Evolutionary conservation across 352 stramenopile genomes (phyloP).

Genomic region (Globisporangium echinulatum): DNA sequence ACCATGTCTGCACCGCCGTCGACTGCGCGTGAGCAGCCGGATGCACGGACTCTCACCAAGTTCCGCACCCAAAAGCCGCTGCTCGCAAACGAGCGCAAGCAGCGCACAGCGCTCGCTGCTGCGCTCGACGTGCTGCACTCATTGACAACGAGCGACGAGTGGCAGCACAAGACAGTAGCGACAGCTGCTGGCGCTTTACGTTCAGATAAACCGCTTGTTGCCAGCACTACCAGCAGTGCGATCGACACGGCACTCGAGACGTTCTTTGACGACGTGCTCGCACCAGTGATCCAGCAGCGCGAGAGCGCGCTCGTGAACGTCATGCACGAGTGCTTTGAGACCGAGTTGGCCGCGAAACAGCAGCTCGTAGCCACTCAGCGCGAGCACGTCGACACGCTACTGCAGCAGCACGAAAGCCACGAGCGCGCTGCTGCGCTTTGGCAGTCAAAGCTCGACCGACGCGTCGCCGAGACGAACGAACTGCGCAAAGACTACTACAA

Average conservation of each 20-base stretch:
- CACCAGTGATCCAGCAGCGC: slow-evolving; percentile 40
- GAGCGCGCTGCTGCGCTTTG: slow-evolving; percentile 31
- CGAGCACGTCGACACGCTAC: slow-evolving; percentile 18
- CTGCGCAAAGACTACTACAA: slow-evolving; percentile 71
- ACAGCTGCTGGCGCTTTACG: too few relatives aligned
- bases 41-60: background rate
- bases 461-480: slow-evolving; percentile 54
- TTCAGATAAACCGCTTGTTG: background rate
- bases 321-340: slow-evolving; percentile 46
- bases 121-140: background rate
- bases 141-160: background rate
- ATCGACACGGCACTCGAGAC: slow-evolving; percentile 22
- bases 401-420: slow-evolving; percentile 8
- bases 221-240: too few relatives aligned
- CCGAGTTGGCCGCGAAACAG: slow-evolving; percentile 31
- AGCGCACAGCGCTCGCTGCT: slow-evolving; percentile 3
- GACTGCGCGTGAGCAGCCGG: too few relatives aligned
- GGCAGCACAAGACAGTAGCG: background rate
- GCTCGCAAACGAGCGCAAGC: slow-evolving; percentile 2
- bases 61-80: slow-evolving; percentile 6
- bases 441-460: slow-evolving; percentile 54
- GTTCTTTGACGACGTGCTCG: slow-evolving; percentile 41
- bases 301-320: slow-evolving; percentile 51
- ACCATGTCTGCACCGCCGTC: too few relatives aligned
- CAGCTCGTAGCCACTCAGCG: slow-evolving; percentile 11